These are phyloP conservation scores for Asparagopsis taxiformis DNA, from an alignment of 31 red algal genomes.

Conservation along the genomic window DNA sequence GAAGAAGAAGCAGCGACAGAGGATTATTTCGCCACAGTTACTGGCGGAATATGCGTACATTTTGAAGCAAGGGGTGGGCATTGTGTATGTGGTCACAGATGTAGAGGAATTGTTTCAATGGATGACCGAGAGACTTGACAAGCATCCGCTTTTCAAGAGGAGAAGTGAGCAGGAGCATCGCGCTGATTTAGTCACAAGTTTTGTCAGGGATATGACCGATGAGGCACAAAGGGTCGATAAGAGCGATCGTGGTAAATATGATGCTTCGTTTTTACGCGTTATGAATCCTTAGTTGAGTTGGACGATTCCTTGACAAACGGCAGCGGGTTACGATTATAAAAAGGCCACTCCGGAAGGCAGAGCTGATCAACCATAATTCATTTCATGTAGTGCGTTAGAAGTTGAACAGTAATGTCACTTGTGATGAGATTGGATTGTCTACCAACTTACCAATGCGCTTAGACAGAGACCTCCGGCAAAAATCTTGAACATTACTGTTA, in stretches of 20 bases:
- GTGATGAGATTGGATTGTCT: neutral
- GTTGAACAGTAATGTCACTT: neutral
- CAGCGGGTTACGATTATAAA: slow-evolving; percentile 33
- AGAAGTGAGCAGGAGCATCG: slow-evolving; percentile 34
- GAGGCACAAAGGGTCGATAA: slow-evolving; percentile 88
- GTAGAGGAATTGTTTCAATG: slow-evolving; percentile 88
- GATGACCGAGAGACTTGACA: slow-evolving; percentile 73
- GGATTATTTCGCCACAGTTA: slow-evolving; percentile 79
- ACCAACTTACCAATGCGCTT: slow-evolving; percentile 23
- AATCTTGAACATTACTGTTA: slow-evolving; percentile 38
- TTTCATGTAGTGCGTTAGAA: neutral
- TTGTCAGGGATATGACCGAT: slow-evolving; percentile 88
- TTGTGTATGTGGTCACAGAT: slow-evolving; percentile 90
- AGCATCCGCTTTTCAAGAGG: slow-evolving; percentile 76
- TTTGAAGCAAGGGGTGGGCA: slow-evolving; percentile 47
- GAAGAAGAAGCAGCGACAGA: slow-evolving; percentile 85
- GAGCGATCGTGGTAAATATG: slow-evolving; percentile 75
- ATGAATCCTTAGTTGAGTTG: slow-evolving; percentile 8
- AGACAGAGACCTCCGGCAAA: slow-evolving; percentile 31
- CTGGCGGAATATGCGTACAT: slow-evolving; percentile 92
- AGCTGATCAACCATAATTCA: slow-evolving; percentile 21
- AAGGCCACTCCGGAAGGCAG: slow-evolving; percentile 47
- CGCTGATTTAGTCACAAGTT: slow-evolving; percentile 49
- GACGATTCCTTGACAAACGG: slow-evolving; percentile 20
- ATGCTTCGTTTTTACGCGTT: slow-evolving; percentile 58